A percentile compares a stretch with the other conserved stretches of the same genome.
Conservation (phyloP, 768 basidiomycete genomes). For the Aureoboletus auriporus region DNA sequence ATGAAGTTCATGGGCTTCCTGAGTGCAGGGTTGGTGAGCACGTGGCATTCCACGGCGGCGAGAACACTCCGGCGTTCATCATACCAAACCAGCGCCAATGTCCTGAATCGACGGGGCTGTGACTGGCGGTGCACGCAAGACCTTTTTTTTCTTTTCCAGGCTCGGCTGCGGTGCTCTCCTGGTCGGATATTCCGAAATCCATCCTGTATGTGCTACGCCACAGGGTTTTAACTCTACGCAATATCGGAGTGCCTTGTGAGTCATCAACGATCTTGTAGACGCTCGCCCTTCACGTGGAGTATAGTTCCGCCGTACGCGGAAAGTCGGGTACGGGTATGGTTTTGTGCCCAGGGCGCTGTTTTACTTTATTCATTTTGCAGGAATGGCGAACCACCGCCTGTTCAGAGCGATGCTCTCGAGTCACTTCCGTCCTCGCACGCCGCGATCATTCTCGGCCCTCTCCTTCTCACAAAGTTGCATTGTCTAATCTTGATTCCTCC, state of each 20-base stretch:
- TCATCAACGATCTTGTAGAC: background rate
- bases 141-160: too few relatives aligned
- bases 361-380: conserved; percentile 22
- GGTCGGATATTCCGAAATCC: too few relatives aligned
- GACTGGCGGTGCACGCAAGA: conserved; percentile 7
- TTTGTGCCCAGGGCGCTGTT: conserved; percentile 19
- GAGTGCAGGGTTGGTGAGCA: too few relatives aligned
- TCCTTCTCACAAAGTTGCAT: conserved; percentile 14
- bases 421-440: conserved; percentile 19
- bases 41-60: background rate
- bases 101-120: conserved; percentile 15
- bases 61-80: background rate
- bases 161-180: background rate
- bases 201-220: too few relatives aligned
- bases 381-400: conserved; percentile 18
- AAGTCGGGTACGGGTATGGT: conserved; percentile 6
- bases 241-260: background rate
- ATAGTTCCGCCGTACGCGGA: conserved; percentile 22
- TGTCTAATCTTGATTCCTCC: conserved; percentile 19
- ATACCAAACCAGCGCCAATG: conserved; percentile 1
- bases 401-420: conserved; percentile 18
- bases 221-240: too few relatives aligned
- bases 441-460: conserved; percentile 18
- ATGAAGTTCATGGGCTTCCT: too few relatives aligned
- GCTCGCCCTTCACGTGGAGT: background rate